Evolutionary conservation across 768 basidiomycete genomes (phyloP), one percentile per base, ranked within the genome.

Genomic region (Leucosporidium yakuticum): DNA sequence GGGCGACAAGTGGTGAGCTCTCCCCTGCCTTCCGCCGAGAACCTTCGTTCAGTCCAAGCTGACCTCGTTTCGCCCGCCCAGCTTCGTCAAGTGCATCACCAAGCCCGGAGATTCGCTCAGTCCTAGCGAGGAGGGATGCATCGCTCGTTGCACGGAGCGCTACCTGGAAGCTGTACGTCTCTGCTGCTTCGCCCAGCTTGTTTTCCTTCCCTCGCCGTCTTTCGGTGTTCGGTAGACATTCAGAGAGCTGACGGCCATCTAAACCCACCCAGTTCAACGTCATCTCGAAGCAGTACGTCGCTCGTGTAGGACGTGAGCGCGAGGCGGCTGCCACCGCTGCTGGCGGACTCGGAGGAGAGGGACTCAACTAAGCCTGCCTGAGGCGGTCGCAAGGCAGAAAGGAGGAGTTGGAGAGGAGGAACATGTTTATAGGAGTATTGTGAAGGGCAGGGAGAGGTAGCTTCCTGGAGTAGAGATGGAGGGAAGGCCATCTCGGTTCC

Each of bases 1-100:
- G 60, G 69, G 69, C 59, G 71, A 73, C 36, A 73, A 73, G 66
- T 73, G 71, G 68, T 69, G 36, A 58, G 71, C 39, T 25, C 44
- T 4, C 27, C 14, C 25, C 31, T 19, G n/a, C n/a, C 53, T 29
- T 54, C 20, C 53, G 53, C 21, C 11, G 55, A 12, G 27, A 32
- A 55, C 54, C 23, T 29, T 50, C 1, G 32, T 6, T n/a, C 21
- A 59, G 27, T 15, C 34, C 25, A 48, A 50, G 34, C 20, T 11
- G 14, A 55, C 39, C 32, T 9, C 8, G 47, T n/a, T n/a, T 55
- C 50, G 14, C 49, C 8, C 27, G 32, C 51, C 8, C 48, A 49
- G 48, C 49, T 65, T 47, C 17, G 49, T 11, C 4, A 61, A 47
- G 7, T 55, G 29, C 29, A 32, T 48, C 32, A 47, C 65, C 53